phyloP scores from a whole-genome alignment of 2,329 filamentous ascomycete genomes.

The Monosporascus sp. region DNA sequence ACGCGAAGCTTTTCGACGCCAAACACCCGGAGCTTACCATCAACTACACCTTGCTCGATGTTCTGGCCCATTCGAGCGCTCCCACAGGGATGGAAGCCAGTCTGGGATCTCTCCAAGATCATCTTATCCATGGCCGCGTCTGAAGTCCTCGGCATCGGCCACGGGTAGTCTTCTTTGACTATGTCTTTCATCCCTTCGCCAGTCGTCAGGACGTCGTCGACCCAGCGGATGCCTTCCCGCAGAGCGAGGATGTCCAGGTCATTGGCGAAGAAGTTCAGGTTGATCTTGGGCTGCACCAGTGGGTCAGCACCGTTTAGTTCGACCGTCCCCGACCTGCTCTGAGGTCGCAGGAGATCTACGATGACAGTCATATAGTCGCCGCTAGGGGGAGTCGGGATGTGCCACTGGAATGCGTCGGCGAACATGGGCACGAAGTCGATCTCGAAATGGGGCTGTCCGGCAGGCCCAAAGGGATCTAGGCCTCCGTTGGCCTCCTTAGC shows the following conservation, averaged over 20 bases:
- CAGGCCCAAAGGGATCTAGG: slow-evolving; percentile 50
- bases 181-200: slow-evolving; percentile 54
- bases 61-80: slow-evolving; percentile 47
- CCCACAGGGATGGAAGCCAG: slow-evolving; percentile 55
- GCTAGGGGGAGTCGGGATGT: slow-evolving; percentile 33
- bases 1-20: slow-evolving; percentile 50
- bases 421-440: slow-evolving; percentile 60
- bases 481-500: slow-evolving; percentile 37
- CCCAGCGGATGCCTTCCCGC: slow-evolving; percentile 52
- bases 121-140: slow-evolving; percentile 52
- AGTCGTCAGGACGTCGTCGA: slow-evolving; percentile 52
- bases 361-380: slow-evolving; percentile 55
- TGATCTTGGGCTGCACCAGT: slow-evolving; percentile 53
- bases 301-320: slow-evolving; percentile 52
- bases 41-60: slow-evolving; percentile 48
- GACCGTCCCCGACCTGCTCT: slow-evolving; percentile 46
- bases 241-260: slow-evolving; percentile 53
- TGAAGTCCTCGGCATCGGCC: slow-evolving; percentile 51
- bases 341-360: slow-evolving; percentile 39
- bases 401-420: slow-evolving; percentile 43
- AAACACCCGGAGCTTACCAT: slow-evolving; percentile 46
- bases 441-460: slow-evolving; percentile 56
- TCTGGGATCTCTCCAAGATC: slow-evolving; percentile 56
- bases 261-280: slow-evolving; percentile 55
- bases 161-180: slow-evolving; percentile 51